Base-by-base conservation (phyloP, 371 early-diverging fungal species). In the Dichotomocladium elegans region DNA sequence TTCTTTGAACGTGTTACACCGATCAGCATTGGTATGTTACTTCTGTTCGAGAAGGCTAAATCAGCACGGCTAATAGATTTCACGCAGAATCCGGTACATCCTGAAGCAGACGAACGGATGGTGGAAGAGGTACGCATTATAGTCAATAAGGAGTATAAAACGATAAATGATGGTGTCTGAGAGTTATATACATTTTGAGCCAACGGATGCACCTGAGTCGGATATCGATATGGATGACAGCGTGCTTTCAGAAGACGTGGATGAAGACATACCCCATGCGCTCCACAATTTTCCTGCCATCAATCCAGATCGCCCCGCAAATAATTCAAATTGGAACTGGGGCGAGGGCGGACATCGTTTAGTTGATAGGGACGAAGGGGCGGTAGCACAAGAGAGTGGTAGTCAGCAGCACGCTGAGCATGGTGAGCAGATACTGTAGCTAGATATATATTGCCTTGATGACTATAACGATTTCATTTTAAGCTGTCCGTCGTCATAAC, bases 1-100 rank as follows among this genome's bases (percentile, higher is more conserved):
- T 1, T 61, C 73, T 19, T 47, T 73, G 26, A 63, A 63, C 28
- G 55, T 70, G 3, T 24, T 48, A 22, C 50, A 43, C 15, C 14
- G 33, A n/a, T n/a, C n/a, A n/a, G n/a, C n/a, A n/a, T n/a, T n/a
- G n/a, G n/a, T n/a, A n/a, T n/a, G n/a, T n/a, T n/a, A n/a, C n/a
- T n/a, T n/a, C n/a, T n/a, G n/a, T n/a, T n/a, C n/a, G n/a, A n/a
- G n/a, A n/a, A n/a, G n/a, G n/a, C n/a, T n/a, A n/a, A n/a, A n/a
- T n/a, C n/a, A n/a, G n/a, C n/a, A n/a, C n/a, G n/a, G n/a, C n/a
- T n/a, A n/a, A n/a, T n/a, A n/a, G n/a, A n/a, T n/a, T n/a, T n/a
- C n/a, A n/a, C n/a, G 33, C 45, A 6, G 27, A 8, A 8, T 24
- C 27, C 6, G 14, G 45, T 44, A 27, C 26, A 15, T 3, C 11